Base-by-base conservation (phyloP, 129 eudicot genomes). In the Saposhnikovia divaricata region DNA sequence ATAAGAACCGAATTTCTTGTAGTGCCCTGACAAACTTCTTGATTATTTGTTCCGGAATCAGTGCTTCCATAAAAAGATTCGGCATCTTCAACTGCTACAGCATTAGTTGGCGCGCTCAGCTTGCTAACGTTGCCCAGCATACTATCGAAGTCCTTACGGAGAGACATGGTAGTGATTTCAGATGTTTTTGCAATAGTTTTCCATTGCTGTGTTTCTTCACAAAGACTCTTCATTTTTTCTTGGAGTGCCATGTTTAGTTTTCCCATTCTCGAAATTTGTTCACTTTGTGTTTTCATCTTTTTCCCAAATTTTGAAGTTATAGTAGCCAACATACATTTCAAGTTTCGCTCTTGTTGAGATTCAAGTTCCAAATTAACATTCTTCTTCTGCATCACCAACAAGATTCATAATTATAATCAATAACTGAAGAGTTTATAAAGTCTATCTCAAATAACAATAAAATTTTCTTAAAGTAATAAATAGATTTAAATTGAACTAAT, bases 41-140 rank as follows among this genome's bases (percentile, higher is more conserved):
- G 19, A 25, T 23, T 9, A 9, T 43, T 21, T 28, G 37, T 40
- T 14, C 59, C 78, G 46, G 42, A 53, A 37, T 74, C 86, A 48
- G 15, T 86, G 72, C 89, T 86, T 14, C 83, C 89, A 46, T 82
- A 86, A 80, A 87, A 86, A 8, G 89, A 86, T 79, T 86, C 86
- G 19, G 61, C 84, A 28, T 83, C 86, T 66, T 80, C 86, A 76
- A 21, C 84, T 40, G 70, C 81, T 16, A 76, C 82, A 8, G 11
- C 80, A 14, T 28, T 47, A 4, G 51, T 77, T 18, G 78, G 21
- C 31, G 57, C 80, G 28, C 72, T 82, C 4, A 21, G 66, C 28
- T 7, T 44, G 75, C 79, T 63, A 45, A 81, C 81, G 45, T 83
- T 84, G 34, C 76, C 77, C 69, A 83, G 80, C 37, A 83, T 85